These are phyloP conservation scores for Proteromonas lacertae DNA, from an alignment of 352 stramenopile species.

Conservation along the genomic window DNA sequence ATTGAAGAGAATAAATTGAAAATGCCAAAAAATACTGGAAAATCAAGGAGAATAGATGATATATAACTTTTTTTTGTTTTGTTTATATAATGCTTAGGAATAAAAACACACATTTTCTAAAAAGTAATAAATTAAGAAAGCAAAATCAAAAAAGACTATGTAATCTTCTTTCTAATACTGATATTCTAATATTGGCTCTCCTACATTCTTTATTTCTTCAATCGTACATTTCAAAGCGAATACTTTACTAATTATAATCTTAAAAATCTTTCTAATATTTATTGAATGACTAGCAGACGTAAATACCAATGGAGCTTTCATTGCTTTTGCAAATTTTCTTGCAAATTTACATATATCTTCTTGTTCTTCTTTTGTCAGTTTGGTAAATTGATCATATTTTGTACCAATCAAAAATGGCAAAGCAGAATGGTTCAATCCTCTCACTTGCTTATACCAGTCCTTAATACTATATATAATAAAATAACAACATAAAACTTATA, in stretches of 20 bases:
- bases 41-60: too few relatives aligned
- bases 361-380: conserved; percentile 43
- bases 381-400: conserved; percentile 68
- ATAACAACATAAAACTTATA: neutral
- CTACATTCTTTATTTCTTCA: conserved; percentile 48
- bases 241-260: conserved; percentile 59
- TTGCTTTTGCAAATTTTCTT: conserved; percentile 61
- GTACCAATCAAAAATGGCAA: conserved; percentile 63
- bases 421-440: conserved; percentile 17
- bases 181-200: conserved; percentile 55
- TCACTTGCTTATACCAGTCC: conserved; percentile 31
- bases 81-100: too few relatives aligned
- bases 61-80: too few relatives aligned
- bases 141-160: too few relatives aligned
- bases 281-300: conserved; percentile 60
- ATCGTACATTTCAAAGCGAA: conserved; percentile 67
- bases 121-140: too few relatives aligned
- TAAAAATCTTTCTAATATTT: conserved; percentile 77
- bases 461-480: conserved; percentile 19
- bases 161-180: conserved; percentile 9
- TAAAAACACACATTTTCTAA: too few relatives aligned
- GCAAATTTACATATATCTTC: conserved; percentile 65
- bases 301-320: conserved; percentile 69
- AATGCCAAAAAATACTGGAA: too few relatives aligned
- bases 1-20: too few relatives aligned